Conservation (phyloP, 768 basidiomycete species). For the Auriscalpium microsporum region DNA sequence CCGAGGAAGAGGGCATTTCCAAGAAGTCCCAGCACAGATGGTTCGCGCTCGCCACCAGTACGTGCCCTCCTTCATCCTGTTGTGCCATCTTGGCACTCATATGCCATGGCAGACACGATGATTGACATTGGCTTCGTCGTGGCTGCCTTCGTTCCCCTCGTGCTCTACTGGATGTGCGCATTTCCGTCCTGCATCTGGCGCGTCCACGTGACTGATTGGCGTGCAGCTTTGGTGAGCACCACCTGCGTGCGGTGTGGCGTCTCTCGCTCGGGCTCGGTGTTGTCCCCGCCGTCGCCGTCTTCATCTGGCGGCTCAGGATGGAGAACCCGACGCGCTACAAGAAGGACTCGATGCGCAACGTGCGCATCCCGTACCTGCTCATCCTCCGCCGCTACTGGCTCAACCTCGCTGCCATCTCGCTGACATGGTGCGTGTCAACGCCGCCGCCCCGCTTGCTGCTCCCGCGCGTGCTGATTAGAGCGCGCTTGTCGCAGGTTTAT, state of each 20-base stretch:
- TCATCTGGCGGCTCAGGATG: constrained; percentile 83
- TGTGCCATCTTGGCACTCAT: not conserved
- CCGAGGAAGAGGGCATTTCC: constrained; percentile 70
- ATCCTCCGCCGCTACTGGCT: constrained; percentile 76
- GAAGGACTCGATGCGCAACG: constrained; percentile 71
- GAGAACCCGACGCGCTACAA: constrained; percentile 67
- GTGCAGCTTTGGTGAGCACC: constrained; percentile 61
- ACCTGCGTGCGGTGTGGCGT: constrained; percentile 84
- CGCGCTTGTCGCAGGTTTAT: constrained; percentile 71
- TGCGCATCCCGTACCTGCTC: constrained; percentile 66
- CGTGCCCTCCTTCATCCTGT: constrained; percentile 15
- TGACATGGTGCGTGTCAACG: constrained; percentile 51
- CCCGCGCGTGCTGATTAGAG: constrained; percentile 1
- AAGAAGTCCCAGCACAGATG: constrained; percentile 80
- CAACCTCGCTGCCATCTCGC: constrained; percentile 61
- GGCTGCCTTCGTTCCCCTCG: constrained; percentile 72
- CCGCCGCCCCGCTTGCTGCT: not conserved
- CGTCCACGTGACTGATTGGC: not conserved
- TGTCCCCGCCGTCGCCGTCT: constrained; percentile 72
- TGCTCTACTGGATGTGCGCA: constrained; percentile 81
- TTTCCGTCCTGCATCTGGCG: not conserved
- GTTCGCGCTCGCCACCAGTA: constrained; percentile 86
- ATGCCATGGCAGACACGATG: constrained; percentile 53
- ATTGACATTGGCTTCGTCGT: constrained; percentile 81
- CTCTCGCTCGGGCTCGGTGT: constrained; percentile 77